Evolutionary conservation across 306 rosid species (phyloP).

Genomic region (Argentina anserina): DNA sequence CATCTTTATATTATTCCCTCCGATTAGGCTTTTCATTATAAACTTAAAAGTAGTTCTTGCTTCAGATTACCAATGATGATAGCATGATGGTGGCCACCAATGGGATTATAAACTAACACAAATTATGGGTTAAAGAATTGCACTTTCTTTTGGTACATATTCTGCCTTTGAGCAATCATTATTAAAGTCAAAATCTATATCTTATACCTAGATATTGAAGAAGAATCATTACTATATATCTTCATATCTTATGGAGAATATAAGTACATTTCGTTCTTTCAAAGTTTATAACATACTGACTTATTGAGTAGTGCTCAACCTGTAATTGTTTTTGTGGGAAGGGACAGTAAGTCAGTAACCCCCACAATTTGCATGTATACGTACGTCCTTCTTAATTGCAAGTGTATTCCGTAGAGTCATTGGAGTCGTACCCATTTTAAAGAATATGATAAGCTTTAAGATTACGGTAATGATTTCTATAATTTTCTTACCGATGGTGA

Average conservation of each 20-base stretch:
- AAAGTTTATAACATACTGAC: slow-evolving; percentile 4
- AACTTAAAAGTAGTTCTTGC: slow-evolving; percentile 38
- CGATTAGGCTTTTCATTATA: slow-evolving; percentile 20
- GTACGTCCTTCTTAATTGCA: not conserved
- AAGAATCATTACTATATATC: slow-evolving; percentile 6
- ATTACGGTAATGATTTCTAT: too few species aligned
- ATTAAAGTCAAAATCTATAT: slow-evolving; percentile 23
- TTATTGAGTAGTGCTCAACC: not conserved
- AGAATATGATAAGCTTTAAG: not conserved
- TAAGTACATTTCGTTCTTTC: slow-evolving; percentile 9
- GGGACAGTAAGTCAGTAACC: not conserved
- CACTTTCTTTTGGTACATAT: slow-evolving; percentile 31
- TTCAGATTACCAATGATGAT: slow-evolving; percentile 63
- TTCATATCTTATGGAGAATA: not conserved
- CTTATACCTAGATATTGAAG: slow-evolving; percentile 15
- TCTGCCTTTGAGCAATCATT: slow-evolving; percentile 42
- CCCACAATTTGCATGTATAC: not conserved
- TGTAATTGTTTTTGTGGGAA: not conserved
- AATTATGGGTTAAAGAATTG: slow-evolving; percentile 54
- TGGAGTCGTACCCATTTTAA: not conserved
- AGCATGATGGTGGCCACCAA: slow-evolving; percentile 55
- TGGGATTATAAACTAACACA: slow-evolving; percentile 41
- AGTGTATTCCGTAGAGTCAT: not conserved
- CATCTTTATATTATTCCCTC: slow-evolving; percentile 26
- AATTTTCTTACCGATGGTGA: too few species aligned